Conservation (phyloP, 2,329 filamentous ascomycete species). For the Sarocladium kiliense region DNA sequence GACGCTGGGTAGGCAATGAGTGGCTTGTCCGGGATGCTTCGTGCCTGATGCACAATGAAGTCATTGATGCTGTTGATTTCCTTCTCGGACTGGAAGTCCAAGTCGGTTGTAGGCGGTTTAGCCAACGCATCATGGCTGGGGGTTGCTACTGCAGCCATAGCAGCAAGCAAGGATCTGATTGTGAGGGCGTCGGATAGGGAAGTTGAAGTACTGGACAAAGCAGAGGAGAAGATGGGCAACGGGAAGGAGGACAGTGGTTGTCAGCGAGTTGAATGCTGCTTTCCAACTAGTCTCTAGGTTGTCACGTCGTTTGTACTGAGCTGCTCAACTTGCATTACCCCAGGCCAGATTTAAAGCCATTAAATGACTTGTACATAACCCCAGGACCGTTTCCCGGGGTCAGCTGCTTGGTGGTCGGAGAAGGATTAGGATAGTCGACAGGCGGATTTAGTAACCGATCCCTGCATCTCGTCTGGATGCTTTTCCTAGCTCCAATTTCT, state of each 20-base stretch:
- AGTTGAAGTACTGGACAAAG: too few species aligned
- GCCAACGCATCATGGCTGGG: conserved; percentile 9
- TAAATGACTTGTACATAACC: background rate
- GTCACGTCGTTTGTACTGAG: too few species aligned
- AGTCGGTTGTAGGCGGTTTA: background rate
- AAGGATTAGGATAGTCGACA: too few species aligned
- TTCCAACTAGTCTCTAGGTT: too few species aligned
- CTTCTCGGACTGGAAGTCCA: background rate
- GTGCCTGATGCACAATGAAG: conserved; percentile 16
- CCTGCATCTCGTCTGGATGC: background rate
- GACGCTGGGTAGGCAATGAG: conserved; percentile 19
- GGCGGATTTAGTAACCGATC: background rate
- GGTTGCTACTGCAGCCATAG: conserved; percentile 13
- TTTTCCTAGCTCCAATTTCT: background rate
- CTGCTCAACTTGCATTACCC: too few species aligned
- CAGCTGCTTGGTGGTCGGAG: too few species aligned
- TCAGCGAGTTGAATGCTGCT: too few species aligned
- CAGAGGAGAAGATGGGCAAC: too few species aligned
- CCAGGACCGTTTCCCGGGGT: too few species aligned
- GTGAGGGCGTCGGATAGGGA: too few species aligned
- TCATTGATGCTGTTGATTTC: conserved; percentile 18
- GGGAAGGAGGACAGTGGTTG: too few species aligned
- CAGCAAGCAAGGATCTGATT: background rate
- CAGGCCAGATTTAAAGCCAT: background rate
- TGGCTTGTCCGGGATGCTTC: conserved; percentile 16